Percentiles rank a stretch among this genome's conserved stretches.
Evolutionary conservation across 768 basidiomycete genomes (phyloP).

Genomic region (Rubroboletus pulcherrimus): DNA sequence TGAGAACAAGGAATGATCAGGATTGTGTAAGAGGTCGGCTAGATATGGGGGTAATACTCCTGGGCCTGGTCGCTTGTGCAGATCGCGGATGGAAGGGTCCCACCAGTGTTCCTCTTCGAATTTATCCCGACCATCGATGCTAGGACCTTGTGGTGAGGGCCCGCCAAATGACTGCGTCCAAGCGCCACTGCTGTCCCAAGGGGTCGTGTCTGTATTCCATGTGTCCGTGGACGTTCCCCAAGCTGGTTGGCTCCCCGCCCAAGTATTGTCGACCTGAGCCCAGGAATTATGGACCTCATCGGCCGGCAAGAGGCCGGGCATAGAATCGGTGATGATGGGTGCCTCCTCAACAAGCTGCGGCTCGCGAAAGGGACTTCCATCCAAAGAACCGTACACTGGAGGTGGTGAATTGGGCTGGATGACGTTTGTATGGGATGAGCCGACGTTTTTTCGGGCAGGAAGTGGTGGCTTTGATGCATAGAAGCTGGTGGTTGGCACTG

Average conservation of each 20-base stretch:
- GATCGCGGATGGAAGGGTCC: conserved; percentile 48
- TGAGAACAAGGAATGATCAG: conserved; percentile 68
- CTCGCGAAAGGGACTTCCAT: conserved; percentile 42
- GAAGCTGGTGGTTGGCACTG: conserved; percentile 28
- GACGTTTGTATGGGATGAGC: conserved; percentile 38
- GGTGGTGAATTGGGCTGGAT: conserved; percentile 27
- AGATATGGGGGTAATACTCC: conserved; percentile 69
- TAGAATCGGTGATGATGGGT: conserved; percentile 33
- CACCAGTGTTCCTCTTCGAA: conserved; percentile 70
- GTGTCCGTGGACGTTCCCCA: conserved; percentile 15
- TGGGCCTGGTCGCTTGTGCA: conserved; percentile 55
- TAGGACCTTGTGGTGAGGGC: conserved; percentile 29
- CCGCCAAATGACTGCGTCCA: conserved; percentile 24
- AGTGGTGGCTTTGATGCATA: conserved; percentile 34
- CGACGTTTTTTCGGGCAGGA: conserved; percentile 31
- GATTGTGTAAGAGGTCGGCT: conserved; percentile 63
- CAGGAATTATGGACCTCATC: conserved; percentile 26
- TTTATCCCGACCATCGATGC: conserved; percentile 57
- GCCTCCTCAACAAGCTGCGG: conserved; percentile 51
- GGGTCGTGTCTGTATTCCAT: conserved; percentile 21
- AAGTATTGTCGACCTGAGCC: conserved; percentile 10
- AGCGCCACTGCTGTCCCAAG: conserved; percentile 23
- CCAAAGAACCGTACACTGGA: conserved; percentile 23
- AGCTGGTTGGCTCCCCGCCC: conserved; percentile 10
- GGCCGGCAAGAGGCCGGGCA: conserved; percentile 37